phyloP scores from a whole-genome alignment of 768 basidiomycete species.

The Mrakia gelida region DNA sequence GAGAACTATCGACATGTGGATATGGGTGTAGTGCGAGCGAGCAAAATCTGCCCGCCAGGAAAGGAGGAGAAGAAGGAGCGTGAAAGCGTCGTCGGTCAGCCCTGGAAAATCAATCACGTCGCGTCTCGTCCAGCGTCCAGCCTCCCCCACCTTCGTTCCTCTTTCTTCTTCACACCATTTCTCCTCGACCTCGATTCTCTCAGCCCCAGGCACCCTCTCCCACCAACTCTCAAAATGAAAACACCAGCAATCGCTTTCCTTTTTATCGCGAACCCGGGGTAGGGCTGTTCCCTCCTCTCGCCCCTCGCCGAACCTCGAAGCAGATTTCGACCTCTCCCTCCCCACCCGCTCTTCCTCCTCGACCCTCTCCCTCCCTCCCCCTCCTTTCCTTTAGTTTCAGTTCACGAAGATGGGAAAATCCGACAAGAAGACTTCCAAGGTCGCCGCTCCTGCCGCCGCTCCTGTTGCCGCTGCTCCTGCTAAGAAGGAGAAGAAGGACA shows the following conservation, averaged over 20 bases:
- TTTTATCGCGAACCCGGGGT: background rate
- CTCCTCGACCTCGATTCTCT: too few species aligned
- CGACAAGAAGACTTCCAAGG: conserved; percentile 28
- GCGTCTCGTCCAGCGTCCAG: too few species aligned
- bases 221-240: too few species aligned
- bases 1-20: too few species aligned
- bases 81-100: too few species aligned
- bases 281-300: background rate
- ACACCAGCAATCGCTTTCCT: background rate
- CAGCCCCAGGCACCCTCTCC: too few species aligned
- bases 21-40: too few species aligned
- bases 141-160: too few species aligned
- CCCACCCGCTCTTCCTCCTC: background rate
- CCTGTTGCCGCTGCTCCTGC: conserved; percentile 29
- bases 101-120: too few species aligned
- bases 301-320: background rate
- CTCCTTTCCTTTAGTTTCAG: conserved; percentile 12
- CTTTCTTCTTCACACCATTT: too few species aligned
- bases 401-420: conserved; percentile 32
- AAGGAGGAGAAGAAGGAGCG: too few species aligned
- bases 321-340: background rate
- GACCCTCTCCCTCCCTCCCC: background rate
- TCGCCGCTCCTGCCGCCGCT: conserved; percentile 23
- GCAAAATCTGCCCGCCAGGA: too few species aligned
- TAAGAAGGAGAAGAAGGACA: conserved; percentile 40